phyloP scores from a whole-genome alignment of 2,329 filamentous ascomycete species.

The Penicillium freii region DNA sequence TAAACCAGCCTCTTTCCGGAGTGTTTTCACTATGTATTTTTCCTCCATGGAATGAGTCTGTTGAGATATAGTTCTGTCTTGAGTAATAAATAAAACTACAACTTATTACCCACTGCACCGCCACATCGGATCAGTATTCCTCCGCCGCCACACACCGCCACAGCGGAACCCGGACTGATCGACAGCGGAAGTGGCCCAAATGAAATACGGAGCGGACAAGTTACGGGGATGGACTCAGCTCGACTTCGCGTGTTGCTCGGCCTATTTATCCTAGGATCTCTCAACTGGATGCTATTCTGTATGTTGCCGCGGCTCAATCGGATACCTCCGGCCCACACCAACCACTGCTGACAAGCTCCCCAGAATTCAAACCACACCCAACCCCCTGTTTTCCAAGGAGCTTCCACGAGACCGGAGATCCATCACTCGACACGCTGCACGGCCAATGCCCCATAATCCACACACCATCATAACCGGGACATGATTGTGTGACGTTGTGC shows the following conservation, averaged over 20 bases:
- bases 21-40: neutral
- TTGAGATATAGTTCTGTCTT: neutral
- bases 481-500: conserved; percentile 33
- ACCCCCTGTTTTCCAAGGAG: conserved; percentile 22
- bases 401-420: conserved; percentile 2
- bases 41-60: neutral
- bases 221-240: conserved; percentile 14
- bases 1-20: neutral
- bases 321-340: neutral
- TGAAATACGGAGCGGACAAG: conserved; percentile 13
- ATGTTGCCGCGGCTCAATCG: neutral
- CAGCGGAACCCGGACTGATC: conserved; percentile 29
- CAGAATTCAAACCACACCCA: conserved; percentile 11
- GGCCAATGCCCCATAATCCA: conserved; percentile 26
- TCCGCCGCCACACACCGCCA: conserved; percentile 24
- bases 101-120: conserved; percentile 5
- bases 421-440: conserved; percentile 8
- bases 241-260: conserved; percentile 7
- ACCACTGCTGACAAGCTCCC: conserved; percentile 16
- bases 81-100: neutral
- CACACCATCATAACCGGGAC: conserved; percentile 19
- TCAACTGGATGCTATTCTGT: neutral
- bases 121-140: conserved; percentile 34
- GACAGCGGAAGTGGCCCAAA: conserved; percentile 32
- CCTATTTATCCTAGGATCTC: neutral